Percentiles rank a stretch among this genome's conserved stretches.
Conservation (phyloP, 805 yeast genomes). For the Lipomyces kockii region DNA sequence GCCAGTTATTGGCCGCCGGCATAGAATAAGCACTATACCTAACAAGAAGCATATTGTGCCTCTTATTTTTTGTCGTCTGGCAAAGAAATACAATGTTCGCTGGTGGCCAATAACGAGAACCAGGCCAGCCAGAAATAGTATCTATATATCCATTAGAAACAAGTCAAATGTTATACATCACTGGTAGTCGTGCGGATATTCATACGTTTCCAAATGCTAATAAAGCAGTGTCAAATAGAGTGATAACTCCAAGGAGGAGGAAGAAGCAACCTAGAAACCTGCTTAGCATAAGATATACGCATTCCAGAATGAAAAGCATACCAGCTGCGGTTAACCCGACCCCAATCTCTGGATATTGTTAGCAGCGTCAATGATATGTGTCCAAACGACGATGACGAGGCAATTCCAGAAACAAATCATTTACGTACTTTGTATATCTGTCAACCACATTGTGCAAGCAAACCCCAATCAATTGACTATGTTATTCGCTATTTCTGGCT, state of each 20-base stretch:
- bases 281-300: background rate
- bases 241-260: conserved; percentile 78
- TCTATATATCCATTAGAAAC: conserved; percentile 37
- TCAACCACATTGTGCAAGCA: conserved; percentile 43
- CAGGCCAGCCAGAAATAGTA: conserved; percentile 78
- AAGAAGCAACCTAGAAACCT: conserved; percentile 58
- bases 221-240: conserved; percentile 86
- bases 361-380: background rate
- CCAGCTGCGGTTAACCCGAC: conserved; percentile 90
- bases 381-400: background rate
- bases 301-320: conserved; percentile 34
- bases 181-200: background rate
- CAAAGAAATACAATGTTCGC: conserved; percentile 79
- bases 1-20: conserved; percentile 80
- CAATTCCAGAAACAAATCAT: conserved; percentile 11
- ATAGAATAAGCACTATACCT: conserved; percentile 77
- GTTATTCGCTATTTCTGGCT: background rate
- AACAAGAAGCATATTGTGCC: conserved; percentile 78
- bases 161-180: background rate
- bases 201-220: conserved; percentile 83
- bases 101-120: conserved; percentile 85
- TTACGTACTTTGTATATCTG: conserved; percentile 48
- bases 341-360: conserved; percentile 68
- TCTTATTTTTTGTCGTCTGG: conserved; percentile 82
- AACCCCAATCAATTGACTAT: background rate